phyloP scores from a whole-genome alignment of 306 rosid genomes.

The Rosa multiflora region DNA sequence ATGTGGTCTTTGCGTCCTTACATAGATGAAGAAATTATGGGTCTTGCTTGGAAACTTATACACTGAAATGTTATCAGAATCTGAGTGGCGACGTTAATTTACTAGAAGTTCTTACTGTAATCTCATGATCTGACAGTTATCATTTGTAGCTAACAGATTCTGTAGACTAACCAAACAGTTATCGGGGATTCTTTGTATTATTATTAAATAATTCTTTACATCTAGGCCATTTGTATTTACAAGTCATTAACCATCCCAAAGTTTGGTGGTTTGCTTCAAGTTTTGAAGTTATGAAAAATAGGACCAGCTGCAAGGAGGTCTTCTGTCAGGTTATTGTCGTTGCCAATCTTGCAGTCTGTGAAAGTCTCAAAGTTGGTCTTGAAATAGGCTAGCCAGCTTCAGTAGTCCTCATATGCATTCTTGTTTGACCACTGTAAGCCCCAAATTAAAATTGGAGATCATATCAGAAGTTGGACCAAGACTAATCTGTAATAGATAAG shows the following conservation, averaged over 20 bases:
- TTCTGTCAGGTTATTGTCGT: not conserved
- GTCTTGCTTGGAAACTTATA: conserved; percentile 63
- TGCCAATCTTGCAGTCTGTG: conserved; percentile 3
- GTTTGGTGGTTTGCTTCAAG: too few relatives aligned
- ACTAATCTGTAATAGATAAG: too few relatives aligned
- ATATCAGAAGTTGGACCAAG: too few relatives aligned
- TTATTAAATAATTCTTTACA: not conserved
- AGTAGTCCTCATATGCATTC: too few relatives aligned
- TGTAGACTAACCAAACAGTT: not conserved
- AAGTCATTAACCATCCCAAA: not conserved
- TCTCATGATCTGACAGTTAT: not conserved
- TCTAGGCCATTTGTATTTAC: not conserved
- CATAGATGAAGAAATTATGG: conserved; percentile 46
- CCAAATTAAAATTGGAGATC: too few relatives aligned
- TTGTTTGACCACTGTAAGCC: too few relatives aligned
- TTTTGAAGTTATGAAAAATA: not conserved
- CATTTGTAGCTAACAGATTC: not conserved
- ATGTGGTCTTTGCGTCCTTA: conserved; percentile 81
- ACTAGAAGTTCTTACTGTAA: not conserved
- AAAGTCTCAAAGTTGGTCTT: not conserved
- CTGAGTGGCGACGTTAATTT: not conserved
- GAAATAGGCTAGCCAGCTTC: not conserved
- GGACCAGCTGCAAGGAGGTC: not conserved
- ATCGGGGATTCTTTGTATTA: not conserved
- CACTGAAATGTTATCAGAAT: conserved; percentile 25